A percentile compares a stretch with the other conserved stretches of the same genome.
These are phyloP conservation scores for Ogataea corticis DNA, from an alignment of 805 yeast species.

Conservation along the genomic window DNA sequence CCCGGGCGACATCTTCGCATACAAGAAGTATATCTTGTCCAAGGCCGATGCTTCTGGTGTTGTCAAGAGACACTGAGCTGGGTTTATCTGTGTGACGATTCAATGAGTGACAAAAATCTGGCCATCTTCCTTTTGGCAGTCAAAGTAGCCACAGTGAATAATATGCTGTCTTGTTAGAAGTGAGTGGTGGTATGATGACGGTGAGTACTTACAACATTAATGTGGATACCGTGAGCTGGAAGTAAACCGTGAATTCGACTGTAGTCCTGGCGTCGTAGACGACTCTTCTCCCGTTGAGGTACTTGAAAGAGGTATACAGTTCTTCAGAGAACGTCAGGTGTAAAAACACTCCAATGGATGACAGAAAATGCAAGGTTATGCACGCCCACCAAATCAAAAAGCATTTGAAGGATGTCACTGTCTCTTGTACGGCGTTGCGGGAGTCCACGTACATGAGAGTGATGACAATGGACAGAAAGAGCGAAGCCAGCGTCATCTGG, in stretches of 20 bases:
- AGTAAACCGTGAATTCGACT: conserved; percentile 16
- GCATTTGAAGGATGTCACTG: conserved; percentile 14
- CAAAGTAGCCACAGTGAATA: conserved; percentile 14
- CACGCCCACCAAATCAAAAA: conserved; percentile 20
- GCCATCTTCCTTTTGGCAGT: conserved; percentile 10
- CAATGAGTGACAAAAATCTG: conserved; percentile 4
- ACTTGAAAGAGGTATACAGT: conserved; percentile 8
- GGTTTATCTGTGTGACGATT: not conserved
- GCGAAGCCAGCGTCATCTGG: conserved; percentile 11
- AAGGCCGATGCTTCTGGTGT: conserved; percentile 85
- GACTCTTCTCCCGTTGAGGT: conserved; percentile 6
- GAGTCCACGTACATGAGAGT: conserved; percentile 10
- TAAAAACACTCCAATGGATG: conserved; percentile 9
- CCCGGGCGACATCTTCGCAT: conserved; percentile 81
- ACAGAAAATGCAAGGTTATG: conserved; percentile 10
- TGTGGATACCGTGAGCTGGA: conserved; percentile 12
- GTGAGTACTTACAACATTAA: conserved; percentile 3
- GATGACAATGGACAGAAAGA: conserved; percentile 12
- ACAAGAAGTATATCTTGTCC: conserved; percentile 82
- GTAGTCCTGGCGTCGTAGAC: conserved; percentile 10
- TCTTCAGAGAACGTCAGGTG: conserved; percentile 9
- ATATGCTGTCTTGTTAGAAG: conserved; percentile 5
- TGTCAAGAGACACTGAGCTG: conserved; percentile 70
- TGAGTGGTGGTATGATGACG: not conserved
- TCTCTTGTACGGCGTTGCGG: conserved; percentile 14